These are phyloP conservation scores for Pleurotus tuoliensis DNA, from an alignment of 768 basidiomycete species.

Conservation along the genomic window DNA sequence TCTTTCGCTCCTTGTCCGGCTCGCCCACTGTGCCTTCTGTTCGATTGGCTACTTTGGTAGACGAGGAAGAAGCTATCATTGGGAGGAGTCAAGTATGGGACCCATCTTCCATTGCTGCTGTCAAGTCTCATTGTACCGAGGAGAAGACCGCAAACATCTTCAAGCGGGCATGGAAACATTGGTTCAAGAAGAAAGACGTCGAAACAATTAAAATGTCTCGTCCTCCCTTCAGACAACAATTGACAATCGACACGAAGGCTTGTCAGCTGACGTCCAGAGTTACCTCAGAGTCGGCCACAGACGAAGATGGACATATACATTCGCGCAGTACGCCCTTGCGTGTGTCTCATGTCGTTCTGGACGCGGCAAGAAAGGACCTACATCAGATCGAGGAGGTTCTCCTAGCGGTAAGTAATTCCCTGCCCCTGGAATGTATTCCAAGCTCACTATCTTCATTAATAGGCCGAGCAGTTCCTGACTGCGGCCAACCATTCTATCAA, in stretches of 20 bases:
- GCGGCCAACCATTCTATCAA: slow-evolving; percentile 52
- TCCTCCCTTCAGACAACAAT: neutral
- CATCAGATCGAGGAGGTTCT: slow-evolving; percentile 50
- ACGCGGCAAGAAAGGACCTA: slow-evolving; percentile 54
- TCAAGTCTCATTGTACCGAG: neutral
- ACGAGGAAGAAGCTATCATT: neutral
- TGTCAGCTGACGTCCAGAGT: neutral
- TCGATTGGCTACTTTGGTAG: slow-evolving; percentile 1
- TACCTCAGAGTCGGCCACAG: neutral
- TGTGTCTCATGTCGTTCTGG: slow-evolving; percentile 45
- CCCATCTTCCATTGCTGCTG: neutral
- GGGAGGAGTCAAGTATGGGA: neutral
- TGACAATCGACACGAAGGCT: neutral
- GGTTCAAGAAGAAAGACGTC: slow-evolving; percentile 1
- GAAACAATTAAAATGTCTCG: neutral
- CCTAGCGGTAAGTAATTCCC: slow-evolving; percentile 38
- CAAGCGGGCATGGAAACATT: slow-evolving; percentile 2
- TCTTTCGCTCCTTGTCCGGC: slow-evolving; percentile 3
- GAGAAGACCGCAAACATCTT: slow-evolving; percentile 28
- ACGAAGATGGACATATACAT: neutral
- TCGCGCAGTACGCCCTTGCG: slow-evolving; percentile 31
- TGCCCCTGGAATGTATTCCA: neutral
- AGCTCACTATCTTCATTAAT: slow-evolving; percentile 6
- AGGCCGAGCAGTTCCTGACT: slow-evolving; percentile 58
- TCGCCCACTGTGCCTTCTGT: neutral